Conservation (phyloP, 306 rosid genomes). For the Prunus dulcis region DNA sequence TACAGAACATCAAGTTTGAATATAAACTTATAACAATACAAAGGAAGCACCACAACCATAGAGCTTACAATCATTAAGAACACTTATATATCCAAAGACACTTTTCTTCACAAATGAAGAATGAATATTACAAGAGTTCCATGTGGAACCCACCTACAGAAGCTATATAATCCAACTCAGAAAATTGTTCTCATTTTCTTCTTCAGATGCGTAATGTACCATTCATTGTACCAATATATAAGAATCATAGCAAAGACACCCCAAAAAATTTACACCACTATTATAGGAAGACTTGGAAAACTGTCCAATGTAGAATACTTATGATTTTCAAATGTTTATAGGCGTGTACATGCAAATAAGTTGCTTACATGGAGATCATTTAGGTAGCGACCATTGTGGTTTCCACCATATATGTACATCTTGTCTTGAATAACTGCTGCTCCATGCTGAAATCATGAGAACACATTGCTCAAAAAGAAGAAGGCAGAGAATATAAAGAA, state of each 20-base stretch:
- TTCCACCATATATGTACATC: conserved; percentile 94
- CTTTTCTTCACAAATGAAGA: not conserved
- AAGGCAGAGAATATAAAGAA: conserved; percentile 10
- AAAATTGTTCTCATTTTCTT: not conserved
- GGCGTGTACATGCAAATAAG: conserved; percentile 18
- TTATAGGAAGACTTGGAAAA: not conserved
- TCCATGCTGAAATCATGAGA: conserved; percentile 69
- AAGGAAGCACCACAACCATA: not conserved
- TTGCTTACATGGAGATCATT: conserved; percentile 80
- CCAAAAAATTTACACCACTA: not conserved
- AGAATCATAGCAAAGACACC: not conserved
- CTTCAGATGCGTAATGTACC: not conserved
- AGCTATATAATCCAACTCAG: not conserved
- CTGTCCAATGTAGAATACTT: conserved; percentile 2
- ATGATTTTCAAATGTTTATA: not conserved
- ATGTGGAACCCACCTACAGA: not conserved
- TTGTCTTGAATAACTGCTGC: conserved; percentile 82
- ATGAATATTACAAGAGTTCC: not conserved
- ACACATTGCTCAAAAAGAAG: conserved; percentile 31
- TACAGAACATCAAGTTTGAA: not conserved
- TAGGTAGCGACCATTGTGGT: conserved; percentile 96
- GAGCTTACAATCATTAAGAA: not conserved
- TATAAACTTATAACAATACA: not conserved
- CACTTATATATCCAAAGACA: not conserved
- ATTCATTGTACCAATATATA: not conserved